A percentile compares a stretch with the other conserved stretches of the same genome.
phyloP scores from a whole-genome alignment of 805 yeast species.

The Metschnikowia lochheadii region DNA sequence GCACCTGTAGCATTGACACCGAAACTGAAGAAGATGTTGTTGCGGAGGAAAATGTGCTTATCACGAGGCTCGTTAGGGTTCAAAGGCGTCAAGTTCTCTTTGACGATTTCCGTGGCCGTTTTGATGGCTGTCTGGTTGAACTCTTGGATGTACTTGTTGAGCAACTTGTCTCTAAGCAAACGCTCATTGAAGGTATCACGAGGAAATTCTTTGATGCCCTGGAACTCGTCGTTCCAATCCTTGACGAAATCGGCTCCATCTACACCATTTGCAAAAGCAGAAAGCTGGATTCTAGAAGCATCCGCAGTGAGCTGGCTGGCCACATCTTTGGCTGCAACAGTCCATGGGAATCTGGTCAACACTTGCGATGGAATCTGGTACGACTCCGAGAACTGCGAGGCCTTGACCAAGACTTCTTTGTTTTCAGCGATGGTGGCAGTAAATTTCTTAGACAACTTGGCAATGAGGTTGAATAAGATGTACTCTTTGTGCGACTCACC shows the following conservation, averaged over 20 bases:
- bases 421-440: conserved; percentile 48
- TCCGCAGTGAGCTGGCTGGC: conserved; percentile 42
- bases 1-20: conserved; percentile 63
- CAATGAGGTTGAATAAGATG: conserved; percentile 58
- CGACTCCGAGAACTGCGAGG: conserved; percentile 47
- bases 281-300: conserved; percentile 55
- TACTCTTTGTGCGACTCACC: conserved; percentile 36
- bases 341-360: conserved; percentile 73
- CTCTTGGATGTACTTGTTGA: conserved; percentile 68
- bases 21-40: conserved; percentile 82
- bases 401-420: conserved; percentile 38
- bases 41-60: conserved; percentile 66
- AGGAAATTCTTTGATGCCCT: conserved; percentile 72
- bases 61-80: conserved; percentile 68
- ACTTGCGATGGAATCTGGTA: conserved; percentile 59
- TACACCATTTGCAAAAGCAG: conserved; percentile 48
- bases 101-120: conserved; percentile 73
- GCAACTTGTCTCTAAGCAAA: conserved; percentile 67
- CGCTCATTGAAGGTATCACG: conserved; percentile 57
- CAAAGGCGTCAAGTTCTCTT: conserved; percentile 71
- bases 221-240: conserved; percentile 92
- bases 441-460: conserved; percentile 63
- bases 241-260: conserved; percentile 56
- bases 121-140: conserved; percentile 71
- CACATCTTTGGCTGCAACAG: conserved; percentile 35